These are phyloP conservation scores for Gossypium davidsonii DNA, from an alignment of 441 rosid genomes.

Conservation along the genomic window DNA sequence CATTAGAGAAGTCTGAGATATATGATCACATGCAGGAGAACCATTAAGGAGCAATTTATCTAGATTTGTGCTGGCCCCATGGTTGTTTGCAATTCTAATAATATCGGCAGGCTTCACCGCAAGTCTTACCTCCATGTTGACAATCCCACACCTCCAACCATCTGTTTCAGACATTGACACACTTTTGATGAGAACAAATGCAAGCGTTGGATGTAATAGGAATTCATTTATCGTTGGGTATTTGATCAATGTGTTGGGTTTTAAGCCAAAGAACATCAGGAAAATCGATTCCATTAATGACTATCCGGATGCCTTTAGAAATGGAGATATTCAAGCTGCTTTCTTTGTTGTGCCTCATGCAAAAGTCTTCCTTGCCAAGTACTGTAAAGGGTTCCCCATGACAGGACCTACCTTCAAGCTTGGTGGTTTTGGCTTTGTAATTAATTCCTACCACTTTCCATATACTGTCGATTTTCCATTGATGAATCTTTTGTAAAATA, in stretches of 20 bases:
- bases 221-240: slow-evolving; percentile 27
- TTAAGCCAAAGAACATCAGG: slow-evolving; percentile 19
- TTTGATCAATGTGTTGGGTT: slow-evolving; percentile 16
- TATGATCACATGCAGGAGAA: slow-evolving; percentile 21
- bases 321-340: slow-evolving; percentile 23
- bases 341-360: slow-evolving; percentile 30
- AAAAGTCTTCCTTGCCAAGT: slow-evolving; percentile 27
- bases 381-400: slow-evolving; percentile 27
- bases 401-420: slow-evolving; percentile 20
- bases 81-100: slow-evolving; percentile 28
- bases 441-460: neutral
- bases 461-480: neutral
- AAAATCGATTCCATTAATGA: slow-evolving; percentile 14
- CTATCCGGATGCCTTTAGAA: slow-evolving; percentile 14
- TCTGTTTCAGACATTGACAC: slow-evolving; percentile 24
- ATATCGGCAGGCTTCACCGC: slow-evolving; percentile 24
- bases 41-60: slow-evolving; percentile 18
- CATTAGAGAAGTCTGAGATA: neutral
- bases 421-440: neutral
- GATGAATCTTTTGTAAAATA: neutral
- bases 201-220: slow-evolving; percentile 27
- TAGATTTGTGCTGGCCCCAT: slow-evolving; percentile 25
- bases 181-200: slow-evolving; percentile 22
- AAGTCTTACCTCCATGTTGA: slow-evolving; percentile 25
- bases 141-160: slow-evolving; percentile 23